Percentiles rank a stretch among this genome's conserved stretches.
These are phyloP conservation scores for Ceratobasidium sp. DNA, from an alignment of 1,284 basidiomycete species.

Conservation along the genomic window DNA sequence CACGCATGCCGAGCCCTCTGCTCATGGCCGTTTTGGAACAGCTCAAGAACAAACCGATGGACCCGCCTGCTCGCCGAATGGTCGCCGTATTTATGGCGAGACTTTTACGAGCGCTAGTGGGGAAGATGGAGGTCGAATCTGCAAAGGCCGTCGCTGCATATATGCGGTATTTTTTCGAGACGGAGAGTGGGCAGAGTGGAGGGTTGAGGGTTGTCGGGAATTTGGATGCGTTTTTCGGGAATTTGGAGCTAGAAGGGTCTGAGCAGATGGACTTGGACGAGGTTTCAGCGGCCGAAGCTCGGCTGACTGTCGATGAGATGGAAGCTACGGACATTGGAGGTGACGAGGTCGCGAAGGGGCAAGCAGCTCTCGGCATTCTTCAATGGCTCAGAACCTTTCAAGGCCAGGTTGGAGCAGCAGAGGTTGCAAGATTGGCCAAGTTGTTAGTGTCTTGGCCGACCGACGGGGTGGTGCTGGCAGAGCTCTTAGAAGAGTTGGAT, in stretches of 20 bases:
- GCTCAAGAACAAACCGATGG: conserved; percentile 64
- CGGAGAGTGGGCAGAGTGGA: background rate
- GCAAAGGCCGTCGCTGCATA: conserved; percentile 24
- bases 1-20: conserved; percentile 72
- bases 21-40: conserved; percentile 85
- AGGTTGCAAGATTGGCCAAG: background rate
- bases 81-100: conserved; percentile 20
- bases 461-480: conserved; percentile 8
- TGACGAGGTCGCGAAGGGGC: background rate
- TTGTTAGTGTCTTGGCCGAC: background rate
- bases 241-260: background rate
- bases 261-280: conserved; percentile 21
- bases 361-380: background rate
- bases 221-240: conserved; percentile 30
- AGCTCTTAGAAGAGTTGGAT: conserved; percentile 21
- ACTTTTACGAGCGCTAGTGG: conserved; percentile 1
- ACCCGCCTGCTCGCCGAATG: background rate
- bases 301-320: background rate
- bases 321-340: background rate
- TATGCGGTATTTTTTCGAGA: conserved; percentile 31
- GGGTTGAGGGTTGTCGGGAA: background rate
- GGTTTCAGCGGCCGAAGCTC: background rate
- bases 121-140: conserved; percentile 22
- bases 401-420: background rate
- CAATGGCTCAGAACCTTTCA: background rate